phyloP scores from a whole-genome alignment of 306 rosid genomes.

The Quercus robur region DNA sequence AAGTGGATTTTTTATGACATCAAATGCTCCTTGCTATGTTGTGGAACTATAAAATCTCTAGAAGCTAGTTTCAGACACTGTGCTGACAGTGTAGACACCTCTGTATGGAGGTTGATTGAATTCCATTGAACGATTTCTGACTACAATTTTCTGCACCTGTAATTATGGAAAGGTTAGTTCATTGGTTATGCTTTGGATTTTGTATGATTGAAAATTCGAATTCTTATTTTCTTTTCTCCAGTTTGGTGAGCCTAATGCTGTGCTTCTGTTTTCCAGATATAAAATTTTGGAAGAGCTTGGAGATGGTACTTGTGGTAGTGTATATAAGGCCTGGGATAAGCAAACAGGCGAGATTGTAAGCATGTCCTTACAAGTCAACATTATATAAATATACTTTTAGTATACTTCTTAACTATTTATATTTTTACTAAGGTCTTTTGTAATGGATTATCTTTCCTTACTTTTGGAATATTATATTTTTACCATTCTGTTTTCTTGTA shows the following conservation, averaged over 20 bases:
- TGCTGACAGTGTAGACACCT: slow-evolving; percentile 49
- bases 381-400: slow-evolving; percentile 1
- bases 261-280: slow-evolving; percentile 38
- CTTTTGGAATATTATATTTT: neutral
- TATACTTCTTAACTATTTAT: neutral
- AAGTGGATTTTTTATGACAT: slow-evolving; percentile 44
- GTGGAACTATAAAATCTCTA: slow-evolving; percentile 26
- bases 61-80: slow-evolving; percentile 48
- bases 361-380: slow-evolving; percentile 6
- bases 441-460: neutral
- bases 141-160: slow-evolving; percentile 31
- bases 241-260: neutral
- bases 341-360: slow-evolving; percentile 72
- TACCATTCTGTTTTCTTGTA: neutral
- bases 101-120: slow-evolving; percentile 57
- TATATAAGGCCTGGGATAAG: slow-evolving; percentile 72
- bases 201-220: neutral
- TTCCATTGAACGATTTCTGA: slow-evolving; percentile 44
- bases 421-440: slow-evolving; percentile 8
- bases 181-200: slow-evolving; percentile 14
- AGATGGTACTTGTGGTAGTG: slow-evolving; percentile 89
- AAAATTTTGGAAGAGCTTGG: slow-evolving; percentile 83
- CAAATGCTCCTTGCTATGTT: slow-evolving; percentile 43
- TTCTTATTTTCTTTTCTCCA: neutral
- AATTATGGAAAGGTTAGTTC: slow-evolving; percentile 73